These are phyloP conservation scores for Tulasnella sp. DNA, from an alignment of 768 basidiomycete genomes.

Conservation along the genomic window DNA sequence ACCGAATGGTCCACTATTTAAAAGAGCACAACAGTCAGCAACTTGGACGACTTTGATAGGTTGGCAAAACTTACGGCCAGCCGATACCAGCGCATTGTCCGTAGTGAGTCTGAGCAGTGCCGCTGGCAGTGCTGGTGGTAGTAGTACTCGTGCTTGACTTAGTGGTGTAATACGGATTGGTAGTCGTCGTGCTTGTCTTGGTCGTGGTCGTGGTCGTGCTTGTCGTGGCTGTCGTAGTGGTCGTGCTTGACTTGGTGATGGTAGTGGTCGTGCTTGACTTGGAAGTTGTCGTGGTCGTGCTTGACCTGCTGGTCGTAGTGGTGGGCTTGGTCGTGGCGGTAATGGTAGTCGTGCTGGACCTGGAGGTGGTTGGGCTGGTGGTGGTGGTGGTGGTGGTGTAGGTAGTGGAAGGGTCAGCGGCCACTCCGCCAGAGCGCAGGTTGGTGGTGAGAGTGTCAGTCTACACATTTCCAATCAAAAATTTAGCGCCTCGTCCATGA, in stretches of 20 bases:
- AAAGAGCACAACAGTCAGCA: constrained; percentile 4
- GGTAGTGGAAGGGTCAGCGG: too few species aligned
- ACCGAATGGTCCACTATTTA: constrained; percentile 20
- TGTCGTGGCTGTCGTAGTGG: background rate
- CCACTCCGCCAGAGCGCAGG: too few species aligned
- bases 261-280: too few species aligned
- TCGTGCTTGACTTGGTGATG: constrained; percentile 29
- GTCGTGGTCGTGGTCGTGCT: constrained; percentile 22
- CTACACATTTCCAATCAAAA: too few species aligned
- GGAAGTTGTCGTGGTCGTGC: too few species aligned
- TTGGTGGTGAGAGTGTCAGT: too few species aligned
- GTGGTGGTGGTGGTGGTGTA: constrained; percentile 33
- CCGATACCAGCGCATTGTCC: background rate
- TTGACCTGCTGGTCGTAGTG: too few species aligned
- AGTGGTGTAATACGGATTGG: too few species aligned
- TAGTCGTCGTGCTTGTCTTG: constrained; percentile 34
- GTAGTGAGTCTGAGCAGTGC: background rate
- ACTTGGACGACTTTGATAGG: background rate
- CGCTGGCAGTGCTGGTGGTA: background rate
- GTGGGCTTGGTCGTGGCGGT: too few species aligned
- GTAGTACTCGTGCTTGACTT: constrained; percentile 3
- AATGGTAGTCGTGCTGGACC: constrained; percentile 48
- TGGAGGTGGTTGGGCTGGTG: background rate
- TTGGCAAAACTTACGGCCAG: background rate
- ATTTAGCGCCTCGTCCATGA: too few species aligned